Evolutionary conservation across 495 filamentous ascomycete genomes (phyloP), one percentile per base, ranked within the genome.

Genomic region (Trichoderma virens): DNA sequence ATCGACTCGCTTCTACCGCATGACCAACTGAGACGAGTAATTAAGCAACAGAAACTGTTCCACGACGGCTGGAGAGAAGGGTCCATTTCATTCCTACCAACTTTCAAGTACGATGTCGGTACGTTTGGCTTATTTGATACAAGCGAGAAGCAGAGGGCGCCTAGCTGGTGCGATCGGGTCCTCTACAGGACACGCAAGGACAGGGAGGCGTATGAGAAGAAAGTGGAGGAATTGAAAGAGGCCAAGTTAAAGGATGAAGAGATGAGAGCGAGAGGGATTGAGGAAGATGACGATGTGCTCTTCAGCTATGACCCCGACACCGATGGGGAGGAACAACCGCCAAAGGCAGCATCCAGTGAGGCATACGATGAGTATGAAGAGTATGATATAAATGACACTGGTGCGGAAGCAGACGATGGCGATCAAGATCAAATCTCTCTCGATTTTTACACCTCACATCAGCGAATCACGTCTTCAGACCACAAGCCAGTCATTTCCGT

Each of bases 81-180:
- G 0, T 79, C 83, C 8, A 95, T 99, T 45, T 81, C 81, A 7
- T 99, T 98, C 70, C 71, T 97, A 32, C 95, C 95, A 14, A 95
- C 93, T 0, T 99, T 95, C 71, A 95, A 95, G 74, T 99, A 98
- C 67, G 95, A 99, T 70, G 82, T 94, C 41, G 95, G 95, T n/a
- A 96, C 89, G 41, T 87, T 97, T 63, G 90, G 90, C 4, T 82
- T 89, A 65, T 98, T 97, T 71, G 95, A 99, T 75, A 90, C 92
- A 0, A 96, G 91, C 65, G 95, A 97, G 68, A 99, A 98, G 79
- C 85, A 87, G 61, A 82, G 95, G 60, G 88, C 89, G 16, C 95
- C 95, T 5, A 96, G 92, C 71, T 99, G 93, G 93, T 99, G 95
- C 72, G 95, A 99, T 74, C 87, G 95, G n/a, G 92, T 99, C 56